Conservation (phyloP, 768 basidiomycete species). For the Suillus weaverae region DNA sequence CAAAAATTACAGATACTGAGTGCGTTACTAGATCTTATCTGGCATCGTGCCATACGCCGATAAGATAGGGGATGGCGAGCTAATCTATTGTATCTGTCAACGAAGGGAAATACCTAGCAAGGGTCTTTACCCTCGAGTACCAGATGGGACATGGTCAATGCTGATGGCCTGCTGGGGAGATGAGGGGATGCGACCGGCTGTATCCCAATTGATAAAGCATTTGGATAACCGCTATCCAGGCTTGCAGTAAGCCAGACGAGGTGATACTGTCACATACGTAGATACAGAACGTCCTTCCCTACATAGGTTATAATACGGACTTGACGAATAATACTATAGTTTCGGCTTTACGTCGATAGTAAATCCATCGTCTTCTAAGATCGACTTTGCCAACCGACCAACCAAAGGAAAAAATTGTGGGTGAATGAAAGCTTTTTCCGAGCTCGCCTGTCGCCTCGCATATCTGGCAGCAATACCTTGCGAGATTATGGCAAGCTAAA, state of each 20-base stretch:
- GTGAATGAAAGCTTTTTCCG: slow-evolving; percentile 64
- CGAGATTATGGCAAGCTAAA: slow-evolving; percentile 72
- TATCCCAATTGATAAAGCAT: not conserved
- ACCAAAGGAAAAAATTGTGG: slow-evolving; percentile 53
- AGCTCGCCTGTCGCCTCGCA: slow-evolving; percentile 86
- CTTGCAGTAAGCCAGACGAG: not conserved
- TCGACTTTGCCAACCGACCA: slow-evolving; percentile 60
- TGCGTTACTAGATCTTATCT: slow-evolving; percentile 9
- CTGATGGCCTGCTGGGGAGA: not conserved
- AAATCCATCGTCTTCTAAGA: slow-evolving; percentile 56
- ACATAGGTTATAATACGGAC: not conserved
- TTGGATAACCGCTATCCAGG: not conserved
- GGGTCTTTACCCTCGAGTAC: not conserved
- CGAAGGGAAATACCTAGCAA: not conserved
- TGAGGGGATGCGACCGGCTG: not conserved
- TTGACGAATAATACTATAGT: slow-evolving; percentile 19
- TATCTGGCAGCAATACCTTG: slow-evolving; percentile 91
- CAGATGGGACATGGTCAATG: not conserved
- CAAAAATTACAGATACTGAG: not conserved
- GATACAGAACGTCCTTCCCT: not conserved
- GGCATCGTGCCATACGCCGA: not conserved
- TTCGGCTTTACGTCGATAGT: slow-evolving; percentile 24
- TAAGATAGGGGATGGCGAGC: not conserved
- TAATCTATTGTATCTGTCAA: not conserved
- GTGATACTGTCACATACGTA: not conserved